Evolutionary conservation across 2,329 filamentous ascomycete species (phyloP).

Genomic region (Aureobasidium namibiae): DNA sequence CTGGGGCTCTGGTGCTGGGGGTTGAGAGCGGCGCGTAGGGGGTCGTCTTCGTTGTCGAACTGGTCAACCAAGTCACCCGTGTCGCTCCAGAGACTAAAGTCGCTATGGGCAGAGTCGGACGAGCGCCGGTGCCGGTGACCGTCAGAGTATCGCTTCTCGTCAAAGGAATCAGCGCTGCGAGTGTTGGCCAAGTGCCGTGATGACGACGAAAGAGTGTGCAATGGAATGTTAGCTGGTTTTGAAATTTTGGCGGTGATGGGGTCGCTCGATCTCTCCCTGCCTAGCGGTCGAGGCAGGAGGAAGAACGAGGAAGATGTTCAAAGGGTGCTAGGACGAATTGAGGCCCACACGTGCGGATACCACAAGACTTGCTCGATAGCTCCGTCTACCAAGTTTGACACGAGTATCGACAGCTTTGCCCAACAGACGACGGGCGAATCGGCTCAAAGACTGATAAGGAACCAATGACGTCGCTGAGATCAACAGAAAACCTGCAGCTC

Average conservation of each 20-base stretch:
- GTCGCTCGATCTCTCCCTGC: slow-evolving; percentile 6
- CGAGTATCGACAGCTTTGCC: neutral
- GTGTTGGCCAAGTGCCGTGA: slow-evolving; percentile 28
- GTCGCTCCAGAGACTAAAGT: slow-evolving; percentile 82
- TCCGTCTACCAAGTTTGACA: neutral
- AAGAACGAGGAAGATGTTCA: neutral
- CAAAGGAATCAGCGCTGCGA: slow-evolving; percentile 29
- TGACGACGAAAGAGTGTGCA: slow-evolving; percentile 60
- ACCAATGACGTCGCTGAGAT: slow-evolving; percentile 7
- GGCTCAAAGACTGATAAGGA: neutral
- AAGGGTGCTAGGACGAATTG: neutral
- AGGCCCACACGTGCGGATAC: neutral
- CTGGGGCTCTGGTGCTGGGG: neutral
- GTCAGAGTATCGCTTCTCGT: slow-evolving; percentile 42
- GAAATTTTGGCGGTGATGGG: slow-evolving; percentile 79
- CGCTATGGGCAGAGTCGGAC: slow-evolving; percentile 51
- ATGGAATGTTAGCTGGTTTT: slow-evolving; percentile 73
- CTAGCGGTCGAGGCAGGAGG: slow-evolving; percentile 3
- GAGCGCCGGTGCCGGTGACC: slow-evolving; percentile 45
- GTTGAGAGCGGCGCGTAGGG: slow-evolving; percentile 51
- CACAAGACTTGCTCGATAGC: slow-evolving; percentile 4
- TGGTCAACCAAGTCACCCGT: slow-evolving; percentile 93
- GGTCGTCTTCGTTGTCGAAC: slow-evolving; percentile 73
- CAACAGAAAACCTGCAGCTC: slow-evolving; percentile 6
- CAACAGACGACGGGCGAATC: neutral